Evolutionary conservation across 2,329 filamentous ascomycete genomes (phyloP).

Genomic region (Alternaria triticina): DNA sequence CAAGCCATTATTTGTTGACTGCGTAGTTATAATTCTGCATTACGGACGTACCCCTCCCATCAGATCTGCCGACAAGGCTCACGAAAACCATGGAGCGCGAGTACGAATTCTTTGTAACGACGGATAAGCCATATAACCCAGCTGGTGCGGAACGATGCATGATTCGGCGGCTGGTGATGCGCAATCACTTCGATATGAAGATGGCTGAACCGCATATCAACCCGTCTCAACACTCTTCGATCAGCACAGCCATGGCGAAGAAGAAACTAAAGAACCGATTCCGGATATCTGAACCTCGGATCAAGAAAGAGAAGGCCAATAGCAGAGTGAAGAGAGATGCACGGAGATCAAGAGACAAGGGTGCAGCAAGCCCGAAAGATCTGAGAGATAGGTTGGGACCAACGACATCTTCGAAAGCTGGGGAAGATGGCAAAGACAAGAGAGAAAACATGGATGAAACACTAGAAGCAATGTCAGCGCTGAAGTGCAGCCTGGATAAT

Average conservation of each 20-base stretch:
- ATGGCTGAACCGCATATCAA: slow-evolving; percentile 3
- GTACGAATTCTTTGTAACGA: slow-evolving; percentile 39
- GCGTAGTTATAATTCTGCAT: too few relatives aligned
- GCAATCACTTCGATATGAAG: slow-evolving; percentile 35
- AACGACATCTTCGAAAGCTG: not conserved
- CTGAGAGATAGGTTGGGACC: not conserved
- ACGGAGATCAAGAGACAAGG: not conserved
- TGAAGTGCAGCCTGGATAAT: slow-evolving; percentile 16
- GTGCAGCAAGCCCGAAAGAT: not conserved
- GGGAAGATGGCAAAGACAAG: not conserved
- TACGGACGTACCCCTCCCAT: not conserved
- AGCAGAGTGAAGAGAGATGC: not conserved
- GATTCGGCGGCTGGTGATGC: slow-evolving; percentile 38
- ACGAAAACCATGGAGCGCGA: slow-evolving; percentile 16
- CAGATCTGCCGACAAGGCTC: not conserved
- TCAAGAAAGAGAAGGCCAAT: not conserved
- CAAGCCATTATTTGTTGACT: not conserved
- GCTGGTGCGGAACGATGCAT: slow-evolving; percentile 24
- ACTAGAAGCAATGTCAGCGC: not conserved
- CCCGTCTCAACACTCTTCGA: slow-evolving; percentile 24
- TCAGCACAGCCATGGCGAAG: slow-evolving; percentile 28
- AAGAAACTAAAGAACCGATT: slow-evolving; percentile 30
- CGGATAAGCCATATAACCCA: slow-evolving; percentile 28
- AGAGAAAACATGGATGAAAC: not conserved
- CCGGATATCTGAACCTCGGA: slow-evolving; percentile 11